Percentiles rank a stretch among this genome's conserved stretches.
Conservation (phyloP, 257 asterid species). For the Nemophila menziesii region DNA sequence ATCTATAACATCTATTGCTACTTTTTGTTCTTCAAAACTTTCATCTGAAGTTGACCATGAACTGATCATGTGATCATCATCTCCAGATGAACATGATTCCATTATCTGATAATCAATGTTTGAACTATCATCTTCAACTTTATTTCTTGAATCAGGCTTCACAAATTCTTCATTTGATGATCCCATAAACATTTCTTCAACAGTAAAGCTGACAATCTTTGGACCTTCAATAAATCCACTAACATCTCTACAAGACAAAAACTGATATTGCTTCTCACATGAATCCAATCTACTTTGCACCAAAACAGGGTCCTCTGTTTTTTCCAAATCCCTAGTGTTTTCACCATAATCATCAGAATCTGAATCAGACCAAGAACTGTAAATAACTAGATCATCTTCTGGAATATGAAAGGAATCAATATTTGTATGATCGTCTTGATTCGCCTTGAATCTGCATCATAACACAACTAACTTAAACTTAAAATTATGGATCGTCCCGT, state of each 20-base stretch:
- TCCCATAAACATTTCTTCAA: slow-evolving; percentile 37
- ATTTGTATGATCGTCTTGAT: slow-evolving; percentile 15
- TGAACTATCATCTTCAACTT: slow-evolving; percentile 7
- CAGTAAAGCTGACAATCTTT: slow-evolving; percentile 18
- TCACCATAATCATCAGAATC: slow-evolving; percentile 18
- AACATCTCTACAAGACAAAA: slow-evolving; percentile 23
- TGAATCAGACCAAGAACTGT: slow-evolving; percentile 11
- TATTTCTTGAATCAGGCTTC: not conserved
- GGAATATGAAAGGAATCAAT: slow-evolving; percentile 17
- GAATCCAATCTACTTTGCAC: slow-evolving; percentile 18
- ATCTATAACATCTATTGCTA: not conserved
- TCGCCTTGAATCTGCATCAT: slow-evolving; percentile 26
- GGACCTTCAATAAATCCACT: slow-evolving; percentile 36
- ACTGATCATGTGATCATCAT: not conserved
- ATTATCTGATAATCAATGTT: not conserved
- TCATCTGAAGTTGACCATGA: not conserved
- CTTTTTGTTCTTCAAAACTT: not conserved
- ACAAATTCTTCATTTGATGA: not conserved
- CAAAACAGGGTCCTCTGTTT: slow-evolving; percentile 38
- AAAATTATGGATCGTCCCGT: not conserved
- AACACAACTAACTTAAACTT: not conserved
- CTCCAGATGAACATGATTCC: not conserved
- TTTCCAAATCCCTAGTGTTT: slow-evolving; percentile 3
- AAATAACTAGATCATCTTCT: slow-evolving; percentile 18
- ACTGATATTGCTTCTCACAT: slow-evolving; percentile 30